phyloP scores from a whole-genome alignment of 352 stramenopile genomes.

The Phytophthora macrochlamydospora region DNA sequence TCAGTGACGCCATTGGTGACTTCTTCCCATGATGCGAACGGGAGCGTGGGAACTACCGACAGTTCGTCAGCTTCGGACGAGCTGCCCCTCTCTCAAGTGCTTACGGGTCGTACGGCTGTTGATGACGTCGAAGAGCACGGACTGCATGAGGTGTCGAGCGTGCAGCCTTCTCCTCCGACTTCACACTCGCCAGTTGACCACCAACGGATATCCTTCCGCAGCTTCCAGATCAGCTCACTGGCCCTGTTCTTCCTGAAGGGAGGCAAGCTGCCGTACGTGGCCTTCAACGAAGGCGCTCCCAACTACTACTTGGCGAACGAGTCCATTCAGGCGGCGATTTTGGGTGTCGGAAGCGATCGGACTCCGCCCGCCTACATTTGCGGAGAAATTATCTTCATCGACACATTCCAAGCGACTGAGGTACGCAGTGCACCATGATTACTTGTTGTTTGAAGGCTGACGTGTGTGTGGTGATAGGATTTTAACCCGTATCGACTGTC shows the following conservation, averaged over 20 bases:
- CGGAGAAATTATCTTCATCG: slow-evolving; percentile 87
- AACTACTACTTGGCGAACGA: slow-evolving; percentile 85
- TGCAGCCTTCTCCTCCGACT: slow-evolving; percentile 9
- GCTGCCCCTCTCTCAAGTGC: slow-evolving; percentile 65
- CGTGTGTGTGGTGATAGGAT: slow-evolving; percentile 45
- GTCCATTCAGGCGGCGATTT: slow-evolving; percentile 73
- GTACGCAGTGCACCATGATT: slow-evolving; percentile 26
- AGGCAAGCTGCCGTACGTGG: slow-evolving; percentile 79
- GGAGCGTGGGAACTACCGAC: slow-evolving; percentile 27
- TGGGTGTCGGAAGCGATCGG: slow-evolving; percentile 54
- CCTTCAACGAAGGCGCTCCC: slow-evolving; percentile 81
- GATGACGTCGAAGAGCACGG: slow-evolving; percentile 34
- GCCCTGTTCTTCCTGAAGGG: slow-evolving; percentile 81
- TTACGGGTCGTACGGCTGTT: slow-evolving; percentile 51
- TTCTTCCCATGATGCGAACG: slow-evolving; percentile 44
- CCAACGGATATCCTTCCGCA: slow-evolving; percentile 79
- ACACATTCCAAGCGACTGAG: slow-evolving; percentile 83
- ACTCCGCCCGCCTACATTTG: slow-evolving; percentile 77
- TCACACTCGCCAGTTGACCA: slow-evolving; percentile 40
- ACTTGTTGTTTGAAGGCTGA: slow-evolving; percentile 11
- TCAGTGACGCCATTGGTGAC: slow-evolving; percentile 67
- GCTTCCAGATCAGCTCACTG: slow-evolving; percentile 83
- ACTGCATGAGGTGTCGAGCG: slow-evolving; percentile 29
- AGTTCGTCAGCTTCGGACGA: slow-evolving; percentile 49
- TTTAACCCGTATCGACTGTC: slow-evolving; percentile 81